Evolutionary conservation across 768 basidiomycete species (phyloP).

Genomic region (Harrya chromipes): DNA sequence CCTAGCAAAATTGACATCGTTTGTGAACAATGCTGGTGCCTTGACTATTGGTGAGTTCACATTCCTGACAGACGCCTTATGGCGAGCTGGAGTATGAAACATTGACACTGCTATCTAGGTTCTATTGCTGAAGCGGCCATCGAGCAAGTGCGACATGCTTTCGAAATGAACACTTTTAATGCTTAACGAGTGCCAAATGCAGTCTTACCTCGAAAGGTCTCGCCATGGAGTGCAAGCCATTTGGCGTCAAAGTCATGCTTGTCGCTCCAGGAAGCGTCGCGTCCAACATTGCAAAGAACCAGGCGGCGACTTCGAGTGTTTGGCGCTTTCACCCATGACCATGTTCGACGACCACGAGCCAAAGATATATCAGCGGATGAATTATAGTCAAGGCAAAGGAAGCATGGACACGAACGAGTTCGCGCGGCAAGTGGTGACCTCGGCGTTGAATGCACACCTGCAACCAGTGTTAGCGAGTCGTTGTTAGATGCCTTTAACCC

Average conservation of each 20-base stretch:
- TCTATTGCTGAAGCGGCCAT: conserved; percentile 52
- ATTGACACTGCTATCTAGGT: conserved; percentile 25
- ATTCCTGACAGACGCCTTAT: background rate
- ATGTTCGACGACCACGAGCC: conserved; percentile 54
- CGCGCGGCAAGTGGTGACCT: conserved; percentile 49
- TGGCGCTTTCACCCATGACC: conserved; percentile 47
- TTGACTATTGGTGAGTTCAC: conserved; percentile 40
- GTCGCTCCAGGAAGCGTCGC: conserved; percentile 63
- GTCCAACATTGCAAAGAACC: conserved; percentile 64
- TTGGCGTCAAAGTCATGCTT: conserved; percentile 68
- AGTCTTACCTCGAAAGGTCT: conserved; percentile 67
- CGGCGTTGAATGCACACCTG: conserved; percentile 45
- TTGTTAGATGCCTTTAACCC: too few species aligned
- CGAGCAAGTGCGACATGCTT: conserved; percentile 49
- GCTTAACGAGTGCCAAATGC: conserved; percentile 59
- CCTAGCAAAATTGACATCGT: conserved; percentile 66
- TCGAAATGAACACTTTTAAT: conserved; percentile 66
- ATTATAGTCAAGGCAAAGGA: conserved; percentile 46
- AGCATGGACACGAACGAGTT: conserved; percentile 54
- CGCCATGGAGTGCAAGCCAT: conserved; percentile 70
- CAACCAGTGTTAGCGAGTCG: too few species aligned
- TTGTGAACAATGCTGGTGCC: conserved; percentile 78
- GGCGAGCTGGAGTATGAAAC: too few species aligned
- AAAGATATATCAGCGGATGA: conserved; percentile 52
- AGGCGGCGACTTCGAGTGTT: conserved; percentile 35